Evolutionary conservation across 768 basidiomycete species (phyloP).

Genomic region (Cyclocybe aegerita): DNA sequence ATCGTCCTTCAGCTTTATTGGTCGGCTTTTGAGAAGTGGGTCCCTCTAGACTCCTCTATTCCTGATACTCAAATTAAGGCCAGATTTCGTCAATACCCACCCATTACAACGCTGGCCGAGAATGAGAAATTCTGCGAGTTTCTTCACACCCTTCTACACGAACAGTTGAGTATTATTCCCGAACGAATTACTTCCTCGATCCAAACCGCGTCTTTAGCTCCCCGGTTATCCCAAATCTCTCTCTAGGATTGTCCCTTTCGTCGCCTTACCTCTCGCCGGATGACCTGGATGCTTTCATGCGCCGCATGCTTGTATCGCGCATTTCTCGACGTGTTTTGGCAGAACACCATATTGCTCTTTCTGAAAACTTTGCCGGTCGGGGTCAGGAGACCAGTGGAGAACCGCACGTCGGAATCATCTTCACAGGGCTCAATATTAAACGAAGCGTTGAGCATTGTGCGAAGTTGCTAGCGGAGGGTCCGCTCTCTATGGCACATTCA

Average conservation of each 20-base stretch:
- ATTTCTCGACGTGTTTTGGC: conserved; percentile 88
- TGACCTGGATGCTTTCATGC: conserved; percentile 82
- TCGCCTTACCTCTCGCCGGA: conserved; percentile 79
- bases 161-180: conserved; percentile 59
- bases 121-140: conserved; percentile 82
- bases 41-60: background rate
- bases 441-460: conserved; percentile 72
- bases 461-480: conserved; percentile 49
- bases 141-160: conserved; percentile 58
- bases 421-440: conserved; percentile 69
- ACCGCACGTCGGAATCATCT: conserved; percentile 82
- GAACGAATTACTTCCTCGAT: conserved; percentile 2
- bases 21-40: conserved; percentile 82
- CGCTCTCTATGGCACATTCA: conserved; percentile 41
- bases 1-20: conserved; percentile 64
- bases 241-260: conserved; percentile 81
- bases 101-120: conserved; percentile 67
- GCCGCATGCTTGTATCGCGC: conserved; percentile 86
- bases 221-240: conserved; percentile 76
- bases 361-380: conserved; percentile 49
- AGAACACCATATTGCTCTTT: conserved; percentile 86
- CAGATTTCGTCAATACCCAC: conserved; percentile 74
- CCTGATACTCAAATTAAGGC: conserved; percentile 5
- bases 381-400: conserved; percentile 36
- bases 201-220: conserved; percentile 41